A percentile compares a stretch with the other conserved stretches of the same genome.
Conservation (phyloP, 805 yeast genomes). For the Kockiozyma suomiensis region DNA sequence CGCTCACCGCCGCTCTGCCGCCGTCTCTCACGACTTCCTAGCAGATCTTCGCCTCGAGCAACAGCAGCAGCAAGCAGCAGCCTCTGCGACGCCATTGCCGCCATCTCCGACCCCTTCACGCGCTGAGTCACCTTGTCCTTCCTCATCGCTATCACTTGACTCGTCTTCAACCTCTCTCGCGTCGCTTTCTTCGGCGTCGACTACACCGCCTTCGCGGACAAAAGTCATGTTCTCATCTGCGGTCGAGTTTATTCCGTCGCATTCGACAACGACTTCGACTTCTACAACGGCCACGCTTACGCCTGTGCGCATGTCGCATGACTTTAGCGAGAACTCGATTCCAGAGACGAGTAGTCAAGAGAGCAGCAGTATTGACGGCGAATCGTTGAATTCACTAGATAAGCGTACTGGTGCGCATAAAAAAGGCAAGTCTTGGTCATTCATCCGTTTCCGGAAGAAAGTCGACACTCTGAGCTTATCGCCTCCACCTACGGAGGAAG, state of each 20-base stretch:
- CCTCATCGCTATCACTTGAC: slow-evolving; percentile 23
- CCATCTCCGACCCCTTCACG: slow-evolving; percentile 17
- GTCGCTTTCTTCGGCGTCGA: slow-evolving; percentile 27
- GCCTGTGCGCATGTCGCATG: background rate
- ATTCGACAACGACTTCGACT: slow-evolving; percentile 31
- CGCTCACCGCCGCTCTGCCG: slow-evolving; percentile 83
- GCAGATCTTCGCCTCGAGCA: slow-evolving; percentile 28
- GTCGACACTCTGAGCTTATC: slow-evolving; percentile 1
- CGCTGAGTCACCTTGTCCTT: slow-evolving; percentile 22
- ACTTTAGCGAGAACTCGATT: background rate
- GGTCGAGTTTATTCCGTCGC: slow-evolving; percentile 35
- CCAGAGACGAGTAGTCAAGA: background rate
- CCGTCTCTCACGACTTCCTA: slow-evolving; percentile 85
- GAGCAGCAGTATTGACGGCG: background rate
- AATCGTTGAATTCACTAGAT: background rate
- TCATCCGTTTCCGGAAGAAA: slow-evolving; percentile 37
- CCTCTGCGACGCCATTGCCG: slow-evolving; percentile 11
- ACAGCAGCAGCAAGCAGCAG: slow-evolving; percentile 3
- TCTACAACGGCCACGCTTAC: slow-evolving; percentile 33
- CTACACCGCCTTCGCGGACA: slow-evolving; percentile 24
- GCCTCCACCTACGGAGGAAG: slow-evolving; percentile 22
- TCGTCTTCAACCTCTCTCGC: slow-evolving; percentile 21
- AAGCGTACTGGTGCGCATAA: slow-evolving; percentile 38
- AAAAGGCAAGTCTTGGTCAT: slow-evolving; percentile 48
- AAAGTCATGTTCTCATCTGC: slow-evolving; percentile 35